Base-by-base conservation (phyloP, 1,139 yeast species). In the Pichia sp. region DNA sequence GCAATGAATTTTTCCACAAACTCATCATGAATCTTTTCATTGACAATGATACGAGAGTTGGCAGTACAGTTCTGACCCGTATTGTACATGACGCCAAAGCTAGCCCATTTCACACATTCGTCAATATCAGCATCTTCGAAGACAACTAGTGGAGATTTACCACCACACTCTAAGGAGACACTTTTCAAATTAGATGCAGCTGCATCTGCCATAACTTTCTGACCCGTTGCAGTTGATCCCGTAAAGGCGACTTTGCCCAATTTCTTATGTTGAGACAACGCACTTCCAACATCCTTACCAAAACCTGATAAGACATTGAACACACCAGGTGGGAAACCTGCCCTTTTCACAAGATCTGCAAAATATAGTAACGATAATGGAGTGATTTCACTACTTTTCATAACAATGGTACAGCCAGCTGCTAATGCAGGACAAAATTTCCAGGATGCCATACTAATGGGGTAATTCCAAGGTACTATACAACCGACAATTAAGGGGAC, bases 41-140 rank as follows among this genome's bases (percentile, higher is more conserved):
- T 87, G 22, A 85, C 82, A 48, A 81, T 82, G 28, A 86, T 70
- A 46, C 96, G 69, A 44, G 91, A 86, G 39, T 88, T 86, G 38
- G 94, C 86, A 29, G 93, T 85, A 66, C 96, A 87, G 35, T 86
- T 80, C 62, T 87, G 96, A 30, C 96, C 96, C 53, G 82, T 75
- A 62, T 87, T 87, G 59, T 69, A 71, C 70, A 84, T 78, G 44
- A 87, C 76, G 49, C 96, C 96, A 46, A 74, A 65, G 19, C 91
- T 86, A 30, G 88, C 78, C 81, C 93, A 84, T 56, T 82, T 82
- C 24, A 81, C 87, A 31, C 94, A 88, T 54, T 77, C 77, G 1
- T 77, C 82, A 32, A 86, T 59, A 54, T 87, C 88, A 18, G 86
- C 83, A 56, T 73, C 96, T 33, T 62, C 79, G 64, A 79, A 80